Evolutionary conservation across 441 rosid genomes (phyloP).

Genomic region (Aleurites moluccanus): DNA sequence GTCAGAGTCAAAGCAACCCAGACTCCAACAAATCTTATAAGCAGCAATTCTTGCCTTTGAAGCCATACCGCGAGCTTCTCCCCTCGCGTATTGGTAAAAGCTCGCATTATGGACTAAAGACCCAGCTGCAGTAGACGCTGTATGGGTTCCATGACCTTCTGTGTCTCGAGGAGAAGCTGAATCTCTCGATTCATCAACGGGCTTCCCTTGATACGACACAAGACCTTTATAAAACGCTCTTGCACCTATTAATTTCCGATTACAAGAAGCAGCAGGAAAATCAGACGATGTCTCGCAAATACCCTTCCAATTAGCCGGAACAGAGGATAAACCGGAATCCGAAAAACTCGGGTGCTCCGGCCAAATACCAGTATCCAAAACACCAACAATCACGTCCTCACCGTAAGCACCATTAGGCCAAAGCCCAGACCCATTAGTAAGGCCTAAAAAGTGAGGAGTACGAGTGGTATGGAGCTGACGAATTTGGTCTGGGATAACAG

Average conservation of each 20-base stretch:
- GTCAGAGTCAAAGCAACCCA: conserved; percentile 77
- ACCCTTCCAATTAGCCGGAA: conserved; percentile 70
- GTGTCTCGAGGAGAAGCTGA: conserved; percentile 69
- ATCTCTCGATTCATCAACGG: conserved; percentile 42
- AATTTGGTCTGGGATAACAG: conserved; percentile 61
- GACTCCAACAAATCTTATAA: conserved; percentile 75
- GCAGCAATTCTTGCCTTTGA: conserved; percentile 70
- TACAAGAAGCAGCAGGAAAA: conserved; percentile 64
- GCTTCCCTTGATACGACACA: conserved; percentile 30
- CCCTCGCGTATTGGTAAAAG: conserved; percentile 49
- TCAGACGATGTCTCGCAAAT: conserved; percentile 53
- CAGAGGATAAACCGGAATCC: conserved; percentile 42
- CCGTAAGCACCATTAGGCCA: conserved; percentile 69
- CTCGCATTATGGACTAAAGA: conserved; percentile 60
- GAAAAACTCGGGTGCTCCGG: conserved; percentile 70
- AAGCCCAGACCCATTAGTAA: conserved; percentile 55
- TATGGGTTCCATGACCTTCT: conserved; percentile 84
- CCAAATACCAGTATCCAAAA: conserved; percentile 87
- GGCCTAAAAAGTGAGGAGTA: conserved; percentile 69
- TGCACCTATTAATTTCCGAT: conserved; percentile 79
- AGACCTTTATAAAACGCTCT: conserved; percentile 56
- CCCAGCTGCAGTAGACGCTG: conserved; percentile 81
- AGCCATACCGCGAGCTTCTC: conserved; percentile 89
- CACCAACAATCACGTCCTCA: conserved; percentile 68
- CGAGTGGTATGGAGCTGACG: conserved; percentile 80